Evolutionary conservation across 2,329 filamentous ascomycete species (phyloP).

Genomic region (Pestalotiopsis sp.): DNA sequence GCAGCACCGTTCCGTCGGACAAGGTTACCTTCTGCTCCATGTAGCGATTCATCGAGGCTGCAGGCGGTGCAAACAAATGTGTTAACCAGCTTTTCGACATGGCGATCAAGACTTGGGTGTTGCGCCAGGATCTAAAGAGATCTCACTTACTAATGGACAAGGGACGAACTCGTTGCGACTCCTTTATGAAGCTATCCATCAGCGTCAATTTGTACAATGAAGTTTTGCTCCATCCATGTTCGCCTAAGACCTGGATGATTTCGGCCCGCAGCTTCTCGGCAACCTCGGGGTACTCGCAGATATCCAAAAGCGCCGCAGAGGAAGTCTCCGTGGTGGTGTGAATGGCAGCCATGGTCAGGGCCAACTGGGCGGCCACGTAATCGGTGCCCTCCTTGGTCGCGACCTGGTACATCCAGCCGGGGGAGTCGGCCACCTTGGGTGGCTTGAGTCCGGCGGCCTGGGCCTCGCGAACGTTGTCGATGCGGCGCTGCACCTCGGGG

Average conservation of each 20-base stretch:
- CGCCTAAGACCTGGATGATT: constrained; percentile 33
- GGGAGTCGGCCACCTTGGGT: constrained; percentile 35
- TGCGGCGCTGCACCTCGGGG: constrained; percentile 30
- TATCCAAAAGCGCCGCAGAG: constrained; percentile 40
- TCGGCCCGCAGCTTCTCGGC: constrained; percentile 45
- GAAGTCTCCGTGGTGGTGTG: constrained; percentile 40
- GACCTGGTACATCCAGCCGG: constrained; percentile 44
- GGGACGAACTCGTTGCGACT: constrained; percentile 34
- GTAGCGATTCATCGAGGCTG: constrained; percentile 30
- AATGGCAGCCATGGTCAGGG: constrained; percentile 38
- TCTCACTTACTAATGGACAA: constrained; percentile 9
- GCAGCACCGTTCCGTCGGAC: constrained; percentile 29
- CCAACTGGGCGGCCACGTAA: constrained; percentile 34
- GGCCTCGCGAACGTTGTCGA: constrained; percentile 24
- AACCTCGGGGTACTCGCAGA: constrained; percentile 43
- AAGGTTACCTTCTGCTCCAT: constrained; percentile 24
- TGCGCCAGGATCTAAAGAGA: background rate
- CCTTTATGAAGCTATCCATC: constrained; percentile 42
- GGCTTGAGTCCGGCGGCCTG: constrained; percentile 27
- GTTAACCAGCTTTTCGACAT: background rate
- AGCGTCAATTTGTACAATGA: constrained; percentile 34
- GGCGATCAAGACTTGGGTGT: background rate
- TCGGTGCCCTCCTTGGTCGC: constrained; percentile 31
- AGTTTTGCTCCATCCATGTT: constrained; percentile 32
- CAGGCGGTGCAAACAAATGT: background rate